Evolutionary conservation across 805 yeast genomes (phyloP), one percentile per base, ranked within the genome.

Genomic region (Spathaspora hagerdaliae): DNA sequence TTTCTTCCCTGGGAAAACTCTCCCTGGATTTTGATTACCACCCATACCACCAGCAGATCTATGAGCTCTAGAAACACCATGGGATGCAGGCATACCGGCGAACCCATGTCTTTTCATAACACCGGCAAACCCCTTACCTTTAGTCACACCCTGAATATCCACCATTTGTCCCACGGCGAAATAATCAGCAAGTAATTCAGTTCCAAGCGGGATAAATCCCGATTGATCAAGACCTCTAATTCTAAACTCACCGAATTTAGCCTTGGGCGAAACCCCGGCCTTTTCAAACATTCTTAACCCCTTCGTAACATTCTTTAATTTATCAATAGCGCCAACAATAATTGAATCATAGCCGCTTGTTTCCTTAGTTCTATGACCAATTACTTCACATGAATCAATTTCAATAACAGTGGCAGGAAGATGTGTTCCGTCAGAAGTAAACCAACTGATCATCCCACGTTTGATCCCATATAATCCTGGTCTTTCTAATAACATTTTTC

Each of bases 21-120:
- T 86, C 59, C 96, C 97, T 11, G 99, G 99, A 51, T 88, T 85
- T 54, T 94, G 96, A 60, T 87, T 87, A 65, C 85, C 89, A 80
- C 99, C 99, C 57, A 86, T 90, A 31, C 97, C 91, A 78, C 99
- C 99, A 58, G 96, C 96, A 47, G 90, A 83, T 77, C 99, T 85
- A 65, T 94, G 98, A 33, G 92, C 85, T 41, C 79, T 73, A 27
- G 99, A 88, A 26, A 87, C 91, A 85, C 99, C 99, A 66, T 94
- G 99, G 1, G 97, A 77, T 6, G 97, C 97, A 37, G 81, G 79
- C 65, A 87, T 79, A 76, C 99, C 99, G 39, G 71, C 73, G 70
- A 92, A 94, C 10, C 88, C 87, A 74, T 85, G 86, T 69, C 96
- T 83, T 65, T 92, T 92, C 97, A 94, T 94, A 24, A 92, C 98